Evolutionary conservation across 148 eudicot species (phyloP), one percentile per base, ranked within the genome.

Genomic region (Selenicereus undatus): DNA sequence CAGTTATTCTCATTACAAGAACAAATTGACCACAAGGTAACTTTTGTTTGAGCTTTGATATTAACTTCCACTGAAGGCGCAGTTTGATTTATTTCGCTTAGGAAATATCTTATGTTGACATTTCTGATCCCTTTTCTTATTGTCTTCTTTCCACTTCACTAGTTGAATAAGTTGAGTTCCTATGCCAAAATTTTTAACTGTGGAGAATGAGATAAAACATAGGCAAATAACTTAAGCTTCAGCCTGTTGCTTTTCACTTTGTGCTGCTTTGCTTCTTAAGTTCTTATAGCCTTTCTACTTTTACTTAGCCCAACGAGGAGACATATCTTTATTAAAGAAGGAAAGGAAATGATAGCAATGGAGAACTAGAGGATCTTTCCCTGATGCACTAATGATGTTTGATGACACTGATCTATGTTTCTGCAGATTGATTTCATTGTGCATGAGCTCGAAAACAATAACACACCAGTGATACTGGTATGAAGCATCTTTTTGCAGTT

Each of bases 1-100:
- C 90, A 87, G 83, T 84, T 95, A 84, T 95, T 92, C 88, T 90
- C 97, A 80, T 82, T 95, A 71, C 87, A 95, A 88, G 98, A 95
- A 76, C 97, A 95, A 87, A 92, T 90, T 78, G 84, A 88, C 78
- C 98, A 95, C 65, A 95, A 95, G 98, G 97, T 93, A 86, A 77
- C 26, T 76, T 51, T 29, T 69, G 71, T 27, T 66, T 66, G 35
- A n/a, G n/a, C 29, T 64, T 26, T 50, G 48, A 9, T n/a, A 27
- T 64, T 51, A 29, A 43, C 9, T 30, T 51, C 39, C 22, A n/a
- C 58, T 76, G 60, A 26, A 30, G 68, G 12, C 39, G 50, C 35
- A 42, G 29, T 78, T 65, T 82, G 22, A 27, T 48, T 48, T 64
- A 13, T 43, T 35, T 43, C 13, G 14, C 52, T 48, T 48, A 10